These are phyloP conservation scores for Phytophthora multivora DNA, from an alignment of 352 stramenopile species.

Conservation along the genomic window DNA sequence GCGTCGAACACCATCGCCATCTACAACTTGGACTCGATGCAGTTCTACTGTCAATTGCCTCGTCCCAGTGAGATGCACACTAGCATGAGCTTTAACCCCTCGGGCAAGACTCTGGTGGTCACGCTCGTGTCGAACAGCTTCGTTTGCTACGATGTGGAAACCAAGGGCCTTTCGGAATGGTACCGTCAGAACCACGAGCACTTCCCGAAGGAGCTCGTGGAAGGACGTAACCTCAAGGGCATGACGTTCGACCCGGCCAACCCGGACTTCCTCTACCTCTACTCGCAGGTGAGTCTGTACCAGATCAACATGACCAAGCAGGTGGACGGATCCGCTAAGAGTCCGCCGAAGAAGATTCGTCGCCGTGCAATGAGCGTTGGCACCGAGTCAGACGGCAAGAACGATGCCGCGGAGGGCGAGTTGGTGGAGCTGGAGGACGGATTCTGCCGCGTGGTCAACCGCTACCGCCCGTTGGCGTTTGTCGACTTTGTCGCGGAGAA, in stretches of 20 bases:
- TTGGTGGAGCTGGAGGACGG: constrained; percentile 65
- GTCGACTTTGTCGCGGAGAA: constrained; percentile 78
- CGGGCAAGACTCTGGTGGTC: constrained; percentile 75
- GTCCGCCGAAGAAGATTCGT: constrained; percentile 48
- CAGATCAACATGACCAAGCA: constrained; percentile 81
- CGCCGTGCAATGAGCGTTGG: constrained; percentile 61
- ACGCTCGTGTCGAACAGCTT: constrained; percentile 87
- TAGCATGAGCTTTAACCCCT: constrained; percentile 78
- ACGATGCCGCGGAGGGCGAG: constrained; percentile 58
- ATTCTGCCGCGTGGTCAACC: constrained; percentile 80
- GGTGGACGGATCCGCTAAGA: constrained; percentile 26
- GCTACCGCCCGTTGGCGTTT: constrained; percentile 86
- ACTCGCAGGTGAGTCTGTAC: constrained; percentile 81
- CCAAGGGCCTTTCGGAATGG: constrained; percentile 75
- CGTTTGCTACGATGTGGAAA: constrained; percentile 86
- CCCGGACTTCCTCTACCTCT: constrained; percentile 78
- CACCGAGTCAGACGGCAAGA: constrained; percentile 64
- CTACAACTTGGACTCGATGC: constrained; percentile 90
- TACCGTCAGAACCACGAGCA: constrained; percentile 71
- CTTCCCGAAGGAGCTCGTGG: constrained; percentile 77
- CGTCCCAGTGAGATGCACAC: constrained; percentile 76
- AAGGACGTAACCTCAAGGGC: constrained; percentile 78
- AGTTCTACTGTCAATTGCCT: constrained; percentile 76
- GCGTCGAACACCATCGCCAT: constrained; percentile 71
- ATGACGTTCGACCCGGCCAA: constrained; percentile 81